phyloP scores from a whole-genome alignment of 1,284 basidiomycete species.

The Cerrena zonata region DNA sequence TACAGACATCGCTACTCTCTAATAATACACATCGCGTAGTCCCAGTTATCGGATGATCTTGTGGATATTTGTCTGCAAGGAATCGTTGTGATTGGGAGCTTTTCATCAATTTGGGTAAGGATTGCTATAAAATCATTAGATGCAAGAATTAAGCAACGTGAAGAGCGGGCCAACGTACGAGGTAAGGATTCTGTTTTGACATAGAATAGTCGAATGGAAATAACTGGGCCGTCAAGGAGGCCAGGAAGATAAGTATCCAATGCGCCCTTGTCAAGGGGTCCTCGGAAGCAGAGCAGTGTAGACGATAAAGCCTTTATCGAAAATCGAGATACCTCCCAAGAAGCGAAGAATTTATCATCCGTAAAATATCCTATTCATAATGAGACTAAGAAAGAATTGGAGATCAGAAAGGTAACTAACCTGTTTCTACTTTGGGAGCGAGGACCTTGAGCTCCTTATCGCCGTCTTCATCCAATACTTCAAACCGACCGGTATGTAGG shows the following conservation, averaged over 20 bases:
- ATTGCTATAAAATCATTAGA: constrained; percentile 2
- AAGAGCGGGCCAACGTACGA: constrained; percentile 14
- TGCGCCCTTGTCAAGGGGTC: constrained; percentile 4
- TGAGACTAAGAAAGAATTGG: background rate
- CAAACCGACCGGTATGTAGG: constrained; percentile 56
- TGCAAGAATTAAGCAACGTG: background rate
- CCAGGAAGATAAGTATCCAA: background rate
- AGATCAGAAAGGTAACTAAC: constrained; percentile 25
- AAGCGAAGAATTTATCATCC: constrained; percentile 23
- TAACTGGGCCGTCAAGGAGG: constrained; percentile 13
- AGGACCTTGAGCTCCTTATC: constrained; percentile 31
- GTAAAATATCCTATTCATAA: constrained; percentile 7
- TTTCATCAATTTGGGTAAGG: constrained; percentile 18
- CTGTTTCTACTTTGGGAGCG: constrained; percentile 35
- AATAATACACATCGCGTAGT: constrained; percentile 49
- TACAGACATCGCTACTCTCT: background rate
- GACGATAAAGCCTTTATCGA: constrained; percentile 19
- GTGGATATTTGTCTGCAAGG: constrained; percentile 50
- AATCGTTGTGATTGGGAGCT: constrained; percentile 46
- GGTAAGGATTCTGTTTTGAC: constrained; percentile 17
- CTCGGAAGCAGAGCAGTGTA: background rate
- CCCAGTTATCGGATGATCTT: constrained; percentile 44
- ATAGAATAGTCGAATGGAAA: constrained; percentile 46
- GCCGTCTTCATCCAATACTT: constrained; percentile 42
- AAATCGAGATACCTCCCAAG: constrained; percentile 45